phyloP scores from a whole-genome alignment of 2,329 filamentous ascomycete species.

The Trichoderma afroharzianum region DNA sequence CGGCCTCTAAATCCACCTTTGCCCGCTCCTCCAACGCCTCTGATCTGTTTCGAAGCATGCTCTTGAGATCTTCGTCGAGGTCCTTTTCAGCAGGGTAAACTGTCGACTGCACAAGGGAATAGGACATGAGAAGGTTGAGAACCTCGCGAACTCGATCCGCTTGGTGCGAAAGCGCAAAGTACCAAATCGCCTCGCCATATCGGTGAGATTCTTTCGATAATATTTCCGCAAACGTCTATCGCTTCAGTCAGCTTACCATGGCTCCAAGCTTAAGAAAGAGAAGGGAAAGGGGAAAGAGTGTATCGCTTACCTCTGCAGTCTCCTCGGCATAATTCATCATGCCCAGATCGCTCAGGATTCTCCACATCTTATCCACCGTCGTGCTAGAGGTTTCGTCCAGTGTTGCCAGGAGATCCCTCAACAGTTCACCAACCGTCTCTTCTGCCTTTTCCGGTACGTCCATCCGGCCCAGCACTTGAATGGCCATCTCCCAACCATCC shows the following conservation, averaged over 20 bases:
- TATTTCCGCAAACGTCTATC: constrained; percentile 77
- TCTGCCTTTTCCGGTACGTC: constrained; percentile 69
- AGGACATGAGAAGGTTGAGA: constrained; percentile 80
- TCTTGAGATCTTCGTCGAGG: constrained; percentile 68
- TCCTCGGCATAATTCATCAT: constrained; percentile 75
- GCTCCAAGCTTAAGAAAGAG: not conserved
- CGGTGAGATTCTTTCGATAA: constrained; percentile 68
- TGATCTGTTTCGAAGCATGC: constrained; percentile 69
- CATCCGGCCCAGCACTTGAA: constrained; percentile 77
- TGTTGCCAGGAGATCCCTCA: constrained; percentile 61
- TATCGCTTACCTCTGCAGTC: constrained; percentile 69
- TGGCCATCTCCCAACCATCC: constrained; percentile 86
- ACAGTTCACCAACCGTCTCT: constrained; percentile 68
- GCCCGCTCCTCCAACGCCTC: constrained; percentile 69
- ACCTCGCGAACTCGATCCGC: constrained; percentile 77
- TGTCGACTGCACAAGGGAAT: constrained; percentile 80
- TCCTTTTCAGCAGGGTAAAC: constrained; percentile 70
- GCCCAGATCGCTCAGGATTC: constrained; percentile 71
- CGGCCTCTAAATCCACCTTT: constrained; percentile 73
- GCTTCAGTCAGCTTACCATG: constrained; percentile 20
- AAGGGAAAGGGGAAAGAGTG: not conserved
- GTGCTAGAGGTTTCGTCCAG: constrained; percentile 62
- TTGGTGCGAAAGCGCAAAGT: constrained; percentile 83
- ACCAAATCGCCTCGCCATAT: constrained; percentile 84
- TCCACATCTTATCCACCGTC: constrained; percentile 78